Evolutionary conservation across 768 basidiomycete species (phyloP).

Genomic region (Mycena indigotica): DNA sequence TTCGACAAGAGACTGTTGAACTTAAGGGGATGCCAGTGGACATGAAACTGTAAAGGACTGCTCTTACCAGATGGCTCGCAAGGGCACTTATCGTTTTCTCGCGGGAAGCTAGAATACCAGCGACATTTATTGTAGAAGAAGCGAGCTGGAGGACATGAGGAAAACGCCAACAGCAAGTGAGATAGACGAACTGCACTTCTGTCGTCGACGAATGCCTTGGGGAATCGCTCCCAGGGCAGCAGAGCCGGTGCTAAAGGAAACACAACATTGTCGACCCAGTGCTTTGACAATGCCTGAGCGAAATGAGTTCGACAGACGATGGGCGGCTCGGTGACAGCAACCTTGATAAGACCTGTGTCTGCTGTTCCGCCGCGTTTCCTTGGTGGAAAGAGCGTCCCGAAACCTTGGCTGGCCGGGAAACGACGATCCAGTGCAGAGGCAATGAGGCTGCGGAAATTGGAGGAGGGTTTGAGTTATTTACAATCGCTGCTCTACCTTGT

Average conservation of each 20-base stretch:
- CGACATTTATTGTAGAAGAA: slow-evolving; percentile 40
- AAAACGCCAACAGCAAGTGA: too few relatives aligned
- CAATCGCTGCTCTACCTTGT: slow-evolving; percentile 37
- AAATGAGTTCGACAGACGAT: background rate
- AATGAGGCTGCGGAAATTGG: slow-evolving; percentile 44
- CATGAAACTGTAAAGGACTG: background rate
- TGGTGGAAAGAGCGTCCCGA: slow-evolving; percentile 50
- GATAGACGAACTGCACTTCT: slow-evolving; percentile 42
- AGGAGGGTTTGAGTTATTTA: background rate
- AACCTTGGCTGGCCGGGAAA: slow-evolving; percentile 51
- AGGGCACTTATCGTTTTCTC: slow-evolving; percentile 40
- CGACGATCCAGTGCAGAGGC: slow-evolving; percentile 53
- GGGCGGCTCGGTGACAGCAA: background rate
- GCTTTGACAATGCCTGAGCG: slow-evolving; percentile 40
- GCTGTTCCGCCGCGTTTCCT: slow-evolving; percentile 42
- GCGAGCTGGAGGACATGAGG: slow-evolving; percentile 27
- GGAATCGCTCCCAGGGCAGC: slow-evolving; percentile 52
- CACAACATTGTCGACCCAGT: slow-evolving; percentile 46
- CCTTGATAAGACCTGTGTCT: slow-evolving; percentile 51
- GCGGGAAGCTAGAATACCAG: slow-evolving; percentile 36
- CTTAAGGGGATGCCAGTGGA: background rate
- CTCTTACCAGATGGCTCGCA: slow-evolving; percentile 49
- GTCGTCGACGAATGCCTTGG: slow-evolving; percentile 50
- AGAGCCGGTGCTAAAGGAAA: slow-evolving; percentile 43
- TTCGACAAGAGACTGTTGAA: slow-evolving; percentile 36